Evolutionary conservation across 345 rosid genomes (phyloP).

Genomic region (Lagerstroemia speciosa): DNA sequence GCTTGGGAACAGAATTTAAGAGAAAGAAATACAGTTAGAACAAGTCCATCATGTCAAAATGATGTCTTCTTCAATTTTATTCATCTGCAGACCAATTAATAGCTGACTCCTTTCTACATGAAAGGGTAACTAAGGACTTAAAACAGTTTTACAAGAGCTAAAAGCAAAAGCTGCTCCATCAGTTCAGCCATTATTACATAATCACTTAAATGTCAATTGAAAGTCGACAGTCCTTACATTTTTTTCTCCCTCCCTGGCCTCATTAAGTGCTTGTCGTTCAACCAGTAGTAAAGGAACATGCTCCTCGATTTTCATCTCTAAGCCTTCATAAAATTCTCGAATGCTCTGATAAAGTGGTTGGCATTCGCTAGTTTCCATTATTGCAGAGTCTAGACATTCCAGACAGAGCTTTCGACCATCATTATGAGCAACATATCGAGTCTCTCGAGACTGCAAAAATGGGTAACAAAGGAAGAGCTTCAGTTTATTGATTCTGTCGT

Average conservation of each 20-base stretch:
- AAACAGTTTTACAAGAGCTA: not conserved
- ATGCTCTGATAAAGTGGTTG: slow-evolving; percentile 78
- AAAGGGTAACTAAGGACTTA: not conserved
- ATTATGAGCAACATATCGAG: slow-evolving; percentile 53
- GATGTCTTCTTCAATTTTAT: not conserved
- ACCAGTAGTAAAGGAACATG: slow-evolving; percentile 85
- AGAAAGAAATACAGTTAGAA: not conserved
- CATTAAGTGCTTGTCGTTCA: slow-evolving; percentile 91
- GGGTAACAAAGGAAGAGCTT: not conserved
- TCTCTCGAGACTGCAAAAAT: slow-evolving; percentile 60
- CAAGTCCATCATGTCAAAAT: not conserved
- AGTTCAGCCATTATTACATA: not conserved
- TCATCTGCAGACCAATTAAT: not conserved
- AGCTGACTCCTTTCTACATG: not conserved
- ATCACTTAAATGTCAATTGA: not conserved
- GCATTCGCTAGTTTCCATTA: slow-evolving; percentile 84
- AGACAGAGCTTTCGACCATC: slow-evolving; percentile 96
- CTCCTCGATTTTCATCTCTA: slow-evolving; percentile 85
- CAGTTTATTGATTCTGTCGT: not conserved
- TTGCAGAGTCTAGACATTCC: slow-evolving; percentile 94
- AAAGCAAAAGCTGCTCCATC: not conserved
- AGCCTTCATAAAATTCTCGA: slow-evolving; percentile 68
- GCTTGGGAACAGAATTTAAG: not conserved
- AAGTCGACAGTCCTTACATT: slow-evolving; percentile 37
- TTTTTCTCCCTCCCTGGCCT: slow-evolving; percentile 92